phyloP scores from a whole-genome alignment of 371 early-diverging fungal genomes.

The Apophysomyces variabilis region DNA sequence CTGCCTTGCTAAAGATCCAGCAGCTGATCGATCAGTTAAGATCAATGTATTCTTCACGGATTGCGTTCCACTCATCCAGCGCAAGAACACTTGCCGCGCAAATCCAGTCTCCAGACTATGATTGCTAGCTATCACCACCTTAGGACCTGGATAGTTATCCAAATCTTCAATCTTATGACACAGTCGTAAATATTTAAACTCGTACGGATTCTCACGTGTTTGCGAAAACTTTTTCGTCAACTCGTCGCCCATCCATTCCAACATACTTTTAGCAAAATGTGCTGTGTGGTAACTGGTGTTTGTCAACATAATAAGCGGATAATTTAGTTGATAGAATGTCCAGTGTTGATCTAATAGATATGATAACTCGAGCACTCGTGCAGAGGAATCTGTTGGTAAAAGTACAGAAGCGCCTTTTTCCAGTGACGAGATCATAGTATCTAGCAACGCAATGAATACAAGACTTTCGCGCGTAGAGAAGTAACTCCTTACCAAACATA shows the following conservation, averaged over 20 bases:
- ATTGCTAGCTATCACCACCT: conserved; percentile 85
- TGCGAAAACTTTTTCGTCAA: conserved; percentile 72
- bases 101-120: conserved; percentile 82
- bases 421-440: conserved; percentile 68
- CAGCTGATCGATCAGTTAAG: conserved; percentile 78
- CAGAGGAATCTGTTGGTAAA: conserved; percentile 88
- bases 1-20: conserved; percentile 72
- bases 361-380: conserved; percentile 92
- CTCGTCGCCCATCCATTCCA: conserved; percentile 96
- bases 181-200: conserved; percentile 78
- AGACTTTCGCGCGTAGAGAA: neutral
- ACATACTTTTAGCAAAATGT: conserved; percentile 86
- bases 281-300: conserved; percentile 76
- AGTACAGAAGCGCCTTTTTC: conserved; percentile 80
- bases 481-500: conserved; percentile 62
- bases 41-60: conserved; percentile 65
- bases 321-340: conserved; percentile 66
- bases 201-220: conserved; percentile 86
- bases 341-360: conserved; percentile 89
- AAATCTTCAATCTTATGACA: conserved; percentile 77
- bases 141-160: conserved; percentile 70
- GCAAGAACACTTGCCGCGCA: conserved; percentile 77
- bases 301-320: conserved; percentile 80
- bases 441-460: conserved; percentile 22
- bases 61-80: conserved; percentile 57